These are phyloP conservation scores for Ascochyta pisi DNA, from an alignment of 2,329 filamentous ascomycete genomes.

Conservation along the genomic window DNA sequence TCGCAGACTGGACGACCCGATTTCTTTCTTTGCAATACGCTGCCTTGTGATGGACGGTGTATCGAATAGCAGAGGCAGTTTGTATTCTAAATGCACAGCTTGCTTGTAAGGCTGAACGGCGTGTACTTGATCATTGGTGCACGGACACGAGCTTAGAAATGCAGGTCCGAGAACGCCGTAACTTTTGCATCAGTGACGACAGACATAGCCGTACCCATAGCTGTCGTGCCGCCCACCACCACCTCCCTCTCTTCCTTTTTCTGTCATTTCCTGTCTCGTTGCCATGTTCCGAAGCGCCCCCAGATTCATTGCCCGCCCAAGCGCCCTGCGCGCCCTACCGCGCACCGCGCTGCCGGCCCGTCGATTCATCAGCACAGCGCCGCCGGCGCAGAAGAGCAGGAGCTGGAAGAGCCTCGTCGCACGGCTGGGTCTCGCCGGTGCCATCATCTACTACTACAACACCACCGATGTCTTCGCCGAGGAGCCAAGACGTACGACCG, in stretches of 20 bases:
- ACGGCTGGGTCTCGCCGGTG: slow-evolving; percentile 78
- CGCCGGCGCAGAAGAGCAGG: slow-evolving; percentile 70
- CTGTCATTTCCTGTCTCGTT: slow-evolving; percentile 25
- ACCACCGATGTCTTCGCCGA: slow-evolving; percentile 88
- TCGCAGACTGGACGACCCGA: slow-evolving; percentile 7
- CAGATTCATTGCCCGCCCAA: slow-evolving; percentile 50
- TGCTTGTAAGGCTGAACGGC: not conserved
- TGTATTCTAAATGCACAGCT: slow-evolving; percentile 3
- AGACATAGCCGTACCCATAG: not conserved
- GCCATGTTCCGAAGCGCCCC: slow-evolving; percentile 62
- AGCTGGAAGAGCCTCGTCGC: slow-evolving; percentile 80
- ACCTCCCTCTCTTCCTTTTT: slow-evolving; percentile 25
- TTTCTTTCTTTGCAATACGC: slow-evolving; percentile 6
- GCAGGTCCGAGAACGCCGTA: slow-evolving; percentile 12
- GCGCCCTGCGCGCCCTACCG: slow-evolving; percentile 40
- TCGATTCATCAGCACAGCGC: slow-evolving; percentile 65
- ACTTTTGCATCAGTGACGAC: slow-evolving; percentile 19
- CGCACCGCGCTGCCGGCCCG: slow-evolving; percentile 43
- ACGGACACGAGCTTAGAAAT: slow-evolving; percentile 14
- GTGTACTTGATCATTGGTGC: no score
- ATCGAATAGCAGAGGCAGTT: slow-evolving; percentile 2
- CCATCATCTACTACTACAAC: slow-evolving; percentile 91
- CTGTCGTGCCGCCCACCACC: slow-evolving; percentile 18
- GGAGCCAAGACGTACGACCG: slow-evolving; percentile 71
- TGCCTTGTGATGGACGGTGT: slow-evolving; percentile 7